phyloP scores from a whole-genome alignment of 345 rosid genomes.

The Noccaea caerulescens region DNA sequence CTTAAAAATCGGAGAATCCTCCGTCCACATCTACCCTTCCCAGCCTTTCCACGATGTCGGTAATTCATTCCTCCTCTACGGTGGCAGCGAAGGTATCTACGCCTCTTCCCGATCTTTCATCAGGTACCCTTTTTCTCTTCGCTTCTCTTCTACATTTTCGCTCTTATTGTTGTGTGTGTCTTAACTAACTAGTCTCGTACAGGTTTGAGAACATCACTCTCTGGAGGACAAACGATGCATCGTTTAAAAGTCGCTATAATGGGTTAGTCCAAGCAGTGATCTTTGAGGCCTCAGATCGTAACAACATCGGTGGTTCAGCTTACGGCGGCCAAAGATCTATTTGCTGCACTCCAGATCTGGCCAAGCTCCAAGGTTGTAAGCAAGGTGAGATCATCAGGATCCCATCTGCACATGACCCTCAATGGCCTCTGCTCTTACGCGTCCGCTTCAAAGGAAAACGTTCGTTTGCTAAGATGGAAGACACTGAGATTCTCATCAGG shows the following conservation, averaged over 20 bases:
- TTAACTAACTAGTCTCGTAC: slow-evolving; percentile 27
- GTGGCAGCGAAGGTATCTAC: slow-evolving; percentile 94
- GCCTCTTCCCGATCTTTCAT: slow-evolving; percentile 59
- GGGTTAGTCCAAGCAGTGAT: slow-evolving; percentile 83
- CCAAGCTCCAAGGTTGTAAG: slow-evolving; percentile 93
- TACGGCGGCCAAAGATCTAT: slow-evolving; percentile 98
- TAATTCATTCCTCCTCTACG: slow-evolving; percentile 82
- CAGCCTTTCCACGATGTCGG: slow-evolving; percentile 81
- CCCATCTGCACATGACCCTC: slow-evolving; percentile 69
- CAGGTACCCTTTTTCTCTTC: slow-evolving; percentile 47
- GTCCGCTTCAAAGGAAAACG: slow-evolving; percentile 60
- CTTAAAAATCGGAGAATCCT: slow-evolving; percentile 46
- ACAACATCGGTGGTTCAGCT: slow-evolving; percentile 96
- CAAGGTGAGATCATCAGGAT: slow-evolving; percentile 90
- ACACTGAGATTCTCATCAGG: slow-evolving; percentile 53
- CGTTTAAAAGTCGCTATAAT: slow-evolving; percentile 49
- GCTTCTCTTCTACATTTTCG: slow-evolving; percentile 18
- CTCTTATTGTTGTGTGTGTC: too few relatives aligned
- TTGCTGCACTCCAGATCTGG: slow-evolving; percentile 95
- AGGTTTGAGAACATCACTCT: slow-evolving; percentile 85
- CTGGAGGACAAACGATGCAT: slow-evolving; percentile 54
- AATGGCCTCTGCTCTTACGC: slow-evolving; percentile 80
- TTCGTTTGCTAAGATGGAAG: slow-evolving; percentile 51
- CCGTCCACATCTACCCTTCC: slow-evolving; percentile 70
- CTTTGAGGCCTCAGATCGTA: slow-evolving; percentile 93